A percentile compares a stretch with the other conserved stretches of the same genome.
Evolutionary conservation across 306 rosid species (phyloP).

Genomic region (Rubus idaeus): DNA sequence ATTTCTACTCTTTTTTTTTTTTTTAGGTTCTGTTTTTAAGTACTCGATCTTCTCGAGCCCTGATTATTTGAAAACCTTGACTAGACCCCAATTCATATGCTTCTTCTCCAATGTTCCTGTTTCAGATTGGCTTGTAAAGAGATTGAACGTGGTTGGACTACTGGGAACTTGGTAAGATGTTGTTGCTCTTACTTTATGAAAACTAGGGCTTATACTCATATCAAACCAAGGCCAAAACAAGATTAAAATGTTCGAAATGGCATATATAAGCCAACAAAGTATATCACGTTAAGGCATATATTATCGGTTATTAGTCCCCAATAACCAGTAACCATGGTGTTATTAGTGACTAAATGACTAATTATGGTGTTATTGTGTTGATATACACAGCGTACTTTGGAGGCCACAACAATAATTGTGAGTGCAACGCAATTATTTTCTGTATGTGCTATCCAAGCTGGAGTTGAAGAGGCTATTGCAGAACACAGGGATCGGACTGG

Average conservation of each 20-base stretch:
- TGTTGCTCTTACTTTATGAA: neutral
- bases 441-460: conserved; percentile 57
- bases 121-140: conserved; percentile 92
- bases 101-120: neutral
- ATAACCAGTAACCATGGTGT: too few species aligned
- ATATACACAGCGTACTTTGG: conserved; percentile 64
- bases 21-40: neutral
- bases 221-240: neutral
- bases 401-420: conserved; percentile 61
- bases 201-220: too few species aligned
- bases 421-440: conserved; percentile 74
- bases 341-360: neutral
- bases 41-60: neutral
- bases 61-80: conserved; percentile 1
- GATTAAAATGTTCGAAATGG: neutral
- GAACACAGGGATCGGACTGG: neutral
- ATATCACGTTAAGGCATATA: neutral
- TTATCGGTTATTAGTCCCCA: neutral
- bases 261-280: neutral
- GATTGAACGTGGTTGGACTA: conserved; percentile 79
- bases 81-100: neutral
- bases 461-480: conserved; percentile 36
- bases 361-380: neutral
- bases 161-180: conserved; percentile 63
- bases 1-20: conserved; percentile 2